These are phyloP conservation scores for Rhizomucor pusillus DNA, from an alignment of 371 early-diverging fungal species.

Conservation along the genomic window DNA sequence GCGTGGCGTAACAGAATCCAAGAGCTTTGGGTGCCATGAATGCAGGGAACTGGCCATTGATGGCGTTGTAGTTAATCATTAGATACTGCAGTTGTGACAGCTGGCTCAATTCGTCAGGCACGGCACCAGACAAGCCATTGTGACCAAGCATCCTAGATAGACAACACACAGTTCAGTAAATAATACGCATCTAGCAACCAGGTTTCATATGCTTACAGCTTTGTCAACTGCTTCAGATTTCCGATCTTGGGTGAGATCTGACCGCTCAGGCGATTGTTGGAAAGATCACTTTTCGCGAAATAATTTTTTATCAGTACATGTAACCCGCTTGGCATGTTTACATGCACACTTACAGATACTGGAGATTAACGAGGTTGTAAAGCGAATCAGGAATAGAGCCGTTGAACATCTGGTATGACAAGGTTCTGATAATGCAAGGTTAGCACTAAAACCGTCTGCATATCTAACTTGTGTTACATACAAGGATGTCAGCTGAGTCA, in stretches of 20 bases:
- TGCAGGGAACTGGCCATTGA: slow-evolving; percentile 52
- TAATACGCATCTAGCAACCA: background rate
- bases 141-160: slow-evolving; percentile 49
- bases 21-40: slow-evolving; percentile 39
- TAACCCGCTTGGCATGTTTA: background rate
- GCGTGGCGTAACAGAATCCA: slow-evolving; percentile 47
- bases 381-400: slow-evolving; percentile 38
- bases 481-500: slow-evolving; percentile 33
- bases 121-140: slow-evolving; percentile 39
- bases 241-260: slow-evolving; percentile 38
- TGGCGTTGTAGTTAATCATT: slow-evolving; percentile 45
- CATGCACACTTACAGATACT: slow-evolving; percentile 23
- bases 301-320: background rate
- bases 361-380: slow-evolving; percentile 25
- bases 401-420: slow-evolving; percentile 38
- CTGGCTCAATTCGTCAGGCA: slow-evolving; percentile 44
- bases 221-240: slow-evolving; percentile 35
- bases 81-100: slow-evolving; percentile 41
- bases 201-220: slow-evolving; percentile 30
- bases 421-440: too few relatives aligned
- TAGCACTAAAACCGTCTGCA: too few relatives aligned
- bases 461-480: slow-evolving; percentile 11
- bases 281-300: slow-evolving; percentile 34
- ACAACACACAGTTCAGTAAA: background rate
- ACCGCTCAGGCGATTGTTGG: slow-evolving; percentile 53